phyloP scores from a whole-genome alignment of 805 yeast genomes.

The Pichia eremophila region DNA sequence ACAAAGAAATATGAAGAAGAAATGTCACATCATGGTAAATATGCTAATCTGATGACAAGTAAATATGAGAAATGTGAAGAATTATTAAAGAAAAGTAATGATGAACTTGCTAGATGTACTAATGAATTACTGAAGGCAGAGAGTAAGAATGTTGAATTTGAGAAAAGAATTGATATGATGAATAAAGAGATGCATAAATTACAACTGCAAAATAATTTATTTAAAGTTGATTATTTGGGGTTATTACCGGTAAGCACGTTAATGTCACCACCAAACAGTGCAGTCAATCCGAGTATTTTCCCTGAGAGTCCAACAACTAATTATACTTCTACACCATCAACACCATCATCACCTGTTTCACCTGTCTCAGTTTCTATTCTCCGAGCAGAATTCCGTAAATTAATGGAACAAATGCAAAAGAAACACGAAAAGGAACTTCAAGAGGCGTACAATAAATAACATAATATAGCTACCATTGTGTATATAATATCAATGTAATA shows the following conservation, averaged over 20 bases:
- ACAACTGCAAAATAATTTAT: slow-evolving; percentile 34
- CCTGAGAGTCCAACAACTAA: neutral
- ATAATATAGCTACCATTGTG: too few species aligned
- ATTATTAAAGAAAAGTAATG: slow-evolving; percentile 33
- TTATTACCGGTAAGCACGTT: slow-evolving; percentile 6
- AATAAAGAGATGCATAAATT: slow-evolving; percentile 34
- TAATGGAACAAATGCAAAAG: slow-evolving; percentile 47
- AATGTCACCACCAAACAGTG: slow-evolving; percentile 6
- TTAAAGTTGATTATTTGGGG: slow-evolving; percentile 40
- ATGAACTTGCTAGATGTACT: slow-evolving; percentile 29
- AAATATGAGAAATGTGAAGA: slow-evolving; percentile 44
- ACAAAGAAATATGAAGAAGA: slow-evolving; percentile 62
- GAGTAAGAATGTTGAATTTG: slow-evolving; percentile 27
- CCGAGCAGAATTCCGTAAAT: slow-evolving; percentile 58
- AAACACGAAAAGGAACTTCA: neutral
- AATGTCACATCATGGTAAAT: slow-evolving; percentile 42
- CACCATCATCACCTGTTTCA: neutral
- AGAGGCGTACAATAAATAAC: neutral
- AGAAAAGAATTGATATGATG: slow-evolving; percentile 23
- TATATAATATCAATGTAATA: too few species aligned
- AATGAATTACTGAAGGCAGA: slow-evolving; percentile 28
- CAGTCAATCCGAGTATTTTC: neutral
- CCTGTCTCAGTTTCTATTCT: slow-evolving; percentile 37
- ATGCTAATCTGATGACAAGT: slow-evolving; percentile 43
- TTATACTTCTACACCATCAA: neutral